Evolutionary conservation across 2,329 filamentous ascomycete genomes (phyloP), one percentile per base, ranked within the genome.

Genomic region (Meredithiella fracta): DNA sequence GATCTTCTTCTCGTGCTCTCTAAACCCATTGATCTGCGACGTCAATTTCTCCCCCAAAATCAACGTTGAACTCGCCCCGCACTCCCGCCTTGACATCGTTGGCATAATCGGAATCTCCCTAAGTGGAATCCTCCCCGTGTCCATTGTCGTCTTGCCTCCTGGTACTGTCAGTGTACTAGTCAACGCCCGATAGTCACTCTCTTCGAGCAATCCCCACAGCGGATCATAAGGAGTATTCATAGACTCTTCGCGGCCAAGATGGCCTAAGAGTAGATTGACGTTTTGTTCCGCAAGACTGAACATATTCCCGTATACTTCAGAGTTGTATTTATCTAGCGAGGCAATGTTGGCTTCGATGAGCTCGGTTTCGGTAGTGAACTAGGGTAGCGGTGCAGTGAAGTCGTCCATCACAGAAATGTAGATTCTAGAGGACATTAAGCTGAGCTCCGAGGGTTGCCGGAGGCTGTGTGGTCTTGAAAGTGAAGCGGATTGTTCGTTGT

Each of bases 321-420:
- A 53, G 5, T 56, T 47, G 51, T 60, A 57, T 11, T 51, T 47
- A n/a, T 59, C 51, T 2, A 60, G 26, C 15, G 54, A 57, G 29
- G 26, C 44, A 3, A 61, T 51, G 17, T 37, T 47, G 3, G 47
- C 49, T 31, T 57, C 29, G 11, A 59, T 38, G 7, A 34, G 23
- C 22, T 49, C 42, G 15, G n/a, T 37, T 53, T 58, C 31, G 29
- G 20, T 56, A 47, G 60, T 8, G 7, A 61, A 61, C 3, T 60
- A 54, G 1, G 54, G 34, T 42, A 60, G 60, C 20, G 62, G 58
- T 1, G 58, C 56, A 47, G 62, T 59, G 52, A 65, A 61, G 44
- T 63, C 60, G 7, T 59, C 54, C 3, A 57, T 47, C 15, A 70
- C 62, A 25, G 67, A 66, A 25, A 66, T 64, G 60, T 69, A 71